Base-by-base conservation (phyloP, 345 rosid species). In the Gossypium australe region DNA sequence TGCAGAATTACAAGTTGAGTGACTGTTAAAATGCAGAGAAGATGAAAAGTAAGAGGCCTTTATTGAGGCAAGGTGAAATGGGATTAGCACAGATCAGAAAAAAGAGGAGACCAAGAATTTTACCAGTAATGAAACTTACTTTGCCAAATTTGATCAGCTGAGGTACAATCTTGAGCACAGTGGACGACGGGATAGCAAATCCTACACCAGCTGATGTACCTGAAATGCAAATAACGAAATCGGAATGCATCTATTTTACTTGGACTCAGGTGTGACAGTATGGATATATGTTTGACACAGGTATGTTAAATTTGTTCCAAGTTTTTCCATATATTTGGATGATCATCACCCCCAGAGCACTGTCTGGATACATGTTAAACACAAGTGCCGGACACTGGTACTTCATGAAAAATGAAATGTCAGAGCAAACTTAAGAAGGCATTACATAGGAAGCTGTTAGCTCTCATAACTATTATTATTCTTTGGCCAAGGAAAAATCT, bases 181-280 rank as follows among this genome's bases (percentile, higher is more conserved):
- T 92, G 53, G 95, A 88, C 55, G 98, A 92, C 0, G 97, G 98
- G 51, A 94, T 94, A 64, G 98, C 98, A 83, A 94, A 94, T 10
- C 98, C 97, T 25, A 94, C 97, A 66, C 98, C 98, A 2, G 97
- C 97, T 14, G 98, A 94, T 74, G 97, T 87, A 60, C 98, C 97
- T 92, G 86, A 73, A 79, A 58, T 24, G 78, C 49, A 67, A 82
- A 75, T 55, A 67, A 68, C 9, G 44, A 52, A 76, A 20, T 71
- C 68, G 24, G 22, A 66, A 47, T 66, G 47, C 22, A 29, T 11
- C 10, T 56, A 56, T 56, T 24, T 20, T 56, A 56, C 11, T 9
- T 56, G 60, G 60, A 18, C 27, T 2, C 25, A 56, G 11, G 13
- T 20, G 60, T 56, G 60, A 56, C 60, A 56, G 14, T 18, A 20